phyloP scores from a whole-genome alignment of 495 filamentous ascomycete genomes.

The Daldinia bambusicola region DNA sequence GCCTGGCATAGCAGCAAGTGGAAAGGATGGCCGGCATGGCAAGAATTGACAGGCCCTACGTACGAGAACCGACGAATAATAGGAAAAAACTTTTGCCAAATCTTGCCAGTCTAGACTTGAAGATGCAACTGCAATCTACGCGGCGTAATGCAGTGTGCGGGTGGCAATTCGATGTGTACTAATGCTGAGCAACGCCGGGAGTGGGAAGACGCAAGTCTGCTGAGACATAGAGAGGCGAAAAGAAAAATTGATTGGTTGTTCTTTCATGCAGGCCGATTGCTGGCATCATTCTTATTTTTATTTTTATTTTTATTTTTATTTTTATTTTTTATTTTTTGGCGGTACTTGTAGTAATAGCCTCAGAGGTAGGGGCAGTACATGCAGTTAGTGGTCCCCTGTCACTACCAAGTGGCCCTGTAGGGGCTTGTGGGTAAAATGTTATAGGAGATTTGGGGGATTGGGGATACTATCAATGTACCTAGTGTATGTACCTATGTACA shows the following conservation, averaged over 20 bases:
- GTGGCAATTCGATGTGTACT: conserved; percentile 36
- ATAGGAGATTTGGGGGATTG: too few species aligned
- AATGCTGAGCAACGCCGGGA: conserved; percentile 36
- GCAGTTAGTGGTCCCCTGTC: not conserved
- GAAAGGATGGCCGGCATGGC: too few species aligned
- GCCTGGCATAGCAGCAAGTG: too few species aligned
- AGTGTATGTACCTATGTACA: too few species aligned
- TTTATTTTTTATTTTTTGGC: conserved; percentile 4
- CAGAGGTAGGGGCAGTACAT: not conserved
- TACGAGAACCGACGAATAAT: conserved; percentile 5
- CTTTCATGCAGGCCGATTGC: conserved; percentile 31
- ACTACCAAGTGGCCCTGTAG: too few species aligned
- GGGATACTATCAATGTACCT: too few species aligned
- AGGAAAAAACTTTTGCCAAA: not conserved
- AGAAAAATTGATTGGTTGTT: conserved; percentile 35
- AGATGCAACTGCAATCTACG: conserved; percentile 26
- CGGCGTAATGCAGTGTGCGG: conserved; percentile 26
- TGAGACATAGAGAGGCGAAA: conserved; percentile 24
- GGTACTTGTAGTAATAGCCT: not conserved
- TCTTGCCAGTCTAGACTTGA: conserved; percentile 33
- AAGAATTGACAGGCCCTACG: not conserved
- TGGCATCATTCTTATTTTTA: conserved; percentile 34
- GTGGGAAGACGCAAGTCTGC: conserved; percentile 8
- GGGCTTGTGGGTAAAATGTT: not conserved
- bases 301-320: conserved; percentile 10